Evolutionary conservation across 148 eudicot species (phyloP).

Genomic region (Rhododendron molle): DNA sequence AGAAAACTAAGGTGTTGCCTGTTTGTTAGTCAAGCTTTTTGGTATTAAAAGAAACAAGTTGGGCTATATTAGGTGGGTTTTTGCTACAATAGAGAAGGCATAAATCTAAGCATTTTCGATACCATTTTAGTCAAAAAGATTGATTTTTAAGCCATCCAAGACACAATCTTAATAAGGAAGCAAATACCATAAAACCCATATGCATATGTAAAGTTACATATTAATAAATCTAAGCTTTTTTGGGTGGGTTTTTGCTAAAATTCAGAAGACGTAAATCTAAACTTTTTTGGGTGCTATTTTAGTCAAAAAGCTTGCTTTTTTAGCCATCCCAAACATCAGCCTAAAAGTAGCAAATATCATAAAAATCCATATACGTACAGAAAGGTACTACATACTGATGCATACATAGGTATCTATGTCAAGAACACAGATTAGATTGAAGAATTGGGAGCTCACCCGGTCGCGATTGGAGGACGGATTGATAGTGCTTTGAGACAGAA

Average conservation of each 20-base stretch:
- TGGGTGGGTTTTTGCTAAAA: too few relatives aligned
- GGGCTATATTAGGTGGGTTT: not conserved
- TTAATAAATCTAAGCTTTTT: too few relatives aligned
- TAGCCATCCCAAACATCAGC: not conserved
- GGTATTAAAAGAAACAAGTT: not conserved
- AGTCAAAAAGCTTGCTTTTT: not conserved
- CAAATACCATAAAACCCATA: not conserved
- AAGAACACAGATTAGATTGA: not conserved
- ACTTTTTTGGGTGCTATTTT: not conserved
- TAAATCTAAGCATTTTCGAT: not conserved
- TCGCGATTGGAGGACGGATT: slow-evolving; percentile 71
- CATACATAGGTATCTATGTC: not conserved
- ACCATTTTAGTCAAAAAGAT: not conserved
- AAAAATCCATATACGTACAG: not conserved
- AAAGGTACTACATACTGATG: not conserved
- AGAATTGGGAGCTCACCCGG: slow-evolving; percentile 42
- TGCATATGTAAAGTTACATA: not conserved
- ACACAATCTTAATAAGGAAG: not conserved
- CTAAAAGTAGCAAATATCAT: not conserved
- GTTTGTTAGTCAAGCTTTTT: not conserved
- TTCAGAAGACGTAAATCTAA: too few relatives aligned
- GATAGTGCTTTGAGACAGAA: slow-evolving; percentile 63
- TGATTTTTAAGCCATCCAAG: not conserved
- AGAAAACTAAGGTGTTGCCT: not conserved
- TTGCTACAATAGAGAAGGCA: not conserved